Evolutionary conservation across 768 basidiomycete genomes (phyloP), one percentile per base, ranked within the genome.

Genomic region (Omphalotus guepiniiformis): DNA sequence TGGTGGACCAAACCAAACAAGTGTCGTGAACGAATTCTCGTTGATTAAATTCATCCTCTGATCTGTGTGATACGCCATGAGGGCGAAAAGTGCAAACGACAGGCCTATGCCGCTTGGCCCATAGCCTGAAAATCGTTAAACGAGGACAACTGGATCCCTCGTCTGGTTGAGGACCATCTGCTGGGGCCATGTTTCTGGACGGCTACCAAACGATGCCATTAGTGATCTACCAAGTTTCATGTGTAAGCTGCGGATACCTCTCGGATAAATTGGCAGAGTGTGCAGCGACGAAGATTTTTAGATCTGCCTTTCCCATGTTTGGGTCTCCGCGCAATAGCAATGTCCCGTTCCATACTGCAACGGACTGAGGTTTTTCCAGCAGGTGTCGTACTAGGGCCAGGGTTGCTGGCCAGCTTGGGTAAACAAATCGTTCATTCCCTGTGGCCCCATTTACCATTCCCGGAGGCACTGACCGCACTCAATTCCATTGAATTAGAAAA

Each of bases 71-170:
- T 38, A 23, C 23, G 18, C 34, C 44, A 4, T 46, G 44, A 36
- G 46, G 27, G 12, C 39, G 35, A 16, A 47, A 15, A 15, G 38
- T 39, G 18, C 46, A 47, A 16, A 47, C 46, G 19, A 47, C 46
- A 4, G 46, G 37, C 27, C 38, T 38, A 25, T n/a, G 38, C 26
- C 37, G 35, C 27, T 29, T 47, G 18, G 38, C 38, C 46, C 46
- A 47, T 25, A 39, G 18, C 11, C 30, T 16, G 15, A 47, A 39
- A 12, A 39, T 38, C 3, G n/a, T n/a, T 4, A 3, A 27, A 6
- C 19, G 32, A 15, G 35, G 38, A 47, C 46, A 28, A 39, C 38
- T 4, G 36, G 37, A 13, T 47, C 35, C 3, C 26, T 18, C 13
- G 46, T 39, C 8, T 12, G 11, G n/a, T 22, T 22, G 11, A 47